Conservation (phyloP, 495 filamentous ascomycete species). For the Bryoglossum gracile region DNA sequence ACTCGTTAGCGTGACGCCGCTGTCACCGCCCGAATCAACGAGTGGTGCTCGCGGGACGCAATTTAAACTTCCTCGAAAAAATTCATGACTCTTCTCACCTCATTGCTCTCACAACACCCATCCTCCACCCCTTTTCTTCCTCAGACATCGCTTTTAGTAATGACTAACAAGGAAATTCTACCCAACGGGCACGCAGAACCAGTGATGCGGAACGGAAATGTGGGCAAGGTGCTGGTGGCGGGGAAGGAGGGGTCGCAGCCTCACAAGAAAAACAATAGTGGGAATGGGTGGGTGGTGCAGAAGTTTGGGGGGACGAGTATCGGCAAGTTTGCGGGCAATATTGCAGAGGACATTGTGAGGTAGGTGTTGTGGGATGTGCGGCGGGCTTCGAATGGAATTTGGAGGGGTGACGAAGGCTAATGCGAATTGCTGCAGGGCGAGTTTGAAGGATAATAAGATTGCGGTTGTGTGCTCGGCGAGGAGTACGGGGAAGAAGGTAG, state of each 20-base stretch:
- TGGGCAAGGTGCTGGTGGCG: constrained; percentile 3
- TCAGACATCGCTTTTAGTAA: too few species aligned
- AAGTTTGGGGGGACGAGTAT: constrained; percentile 79
- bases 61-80: too few species aligned
- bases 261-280: constrained; percentile 9
- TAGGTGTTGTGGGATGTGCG: constrained; percentile 33
- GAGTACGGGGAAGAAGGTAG: constrained; percentile 81
- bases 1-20: neutral
- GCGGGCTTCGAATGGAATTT: constrained; percentile 4
- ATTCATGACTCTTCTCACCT: too few species aligned
- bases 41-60: too few species aligned
- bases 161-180: neutral
- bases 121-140: too few species aligned
- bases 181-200: too few species aligned
- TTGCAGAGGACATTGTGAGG: constrained; percentile 68
- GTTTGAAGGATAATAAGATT: constrained; percentile 58
- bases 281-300: constrained; percentile 61
- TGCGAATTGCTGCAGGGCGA: constrained; percentile 42
- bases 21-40: neutral
- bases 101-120: too few species aligned
- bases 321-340: constrained; percentile 61
- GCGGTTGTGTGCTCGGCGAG: constrained; percentile 90
- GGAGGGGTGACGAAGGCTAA: neutral
- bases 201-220: too few species aligned
- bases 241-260: neutral